phyloP scores from a whole-genome alignment of 148 eudicot genomes.

The Vaccinium corymbosum region DNA sequence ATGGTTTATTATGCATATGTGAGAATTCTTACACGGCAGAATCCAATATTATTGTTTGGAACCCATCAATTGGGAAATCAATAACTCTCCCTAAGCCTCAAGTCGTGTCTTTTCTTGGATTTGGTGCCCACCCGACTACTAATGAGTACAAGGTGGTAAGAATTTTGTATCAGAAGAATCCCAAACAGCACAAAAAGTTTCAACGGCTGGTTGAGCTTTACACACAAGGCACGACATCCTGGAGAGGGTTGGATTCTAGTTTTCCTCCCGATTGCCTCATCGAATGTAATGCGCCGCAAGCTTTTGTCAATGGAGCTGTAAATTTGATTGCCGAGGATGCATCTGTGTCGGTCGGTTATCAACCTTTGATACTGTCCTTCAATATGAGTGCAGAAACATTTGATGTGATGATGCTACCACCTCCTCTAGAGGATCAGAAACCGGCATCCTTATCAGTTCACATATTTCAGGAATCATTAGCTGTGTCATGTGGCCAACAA shows the following conservation, averaged over 20 bases:
- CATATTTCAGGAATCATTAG: not conserved
- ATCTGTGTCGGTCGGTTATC: not conserved
- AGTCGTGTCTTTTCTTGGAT: conserved; percentile 20
- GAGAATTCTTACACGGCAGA: conserved; percentile 7
- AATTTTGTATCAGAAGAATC: not conserved
- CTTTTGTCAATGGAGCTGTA: not conserved
- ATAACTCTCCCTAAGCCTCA: not conserved
- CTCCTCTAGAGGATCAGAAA: not conserved
- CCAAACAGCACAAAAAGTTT: not conserved
- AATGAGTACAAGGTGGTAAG: not conserved
- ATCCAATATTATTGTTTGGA: conserved; percentile 18
- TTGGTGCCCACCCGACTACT: conserved; percentile 17
- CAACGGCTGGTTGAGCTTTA: not conserved
- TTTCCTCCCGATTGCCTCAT: not conserved
- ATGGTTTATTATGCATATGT: conserved; percentile 33
- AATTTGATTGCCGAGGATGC: not conserved
- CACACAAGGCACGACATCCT: conserved; percentile 7
- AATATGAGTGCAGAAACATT: not conserved
- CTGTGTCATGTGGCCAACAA: not conserved
- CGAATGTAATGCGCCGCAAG: not conserved
- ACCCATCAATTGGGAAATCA: conserved; percentile 24
- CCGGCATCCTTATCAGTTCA: not conserved
- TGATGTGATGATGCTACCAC: not conserved
- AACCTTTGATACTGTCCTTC: not conserved
- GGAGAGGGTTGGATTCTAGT: conserved; percentile 13